Evolutionary conservation across 2,329 filamentous ascomycete species (phyloP), one percentile per base, ranked within the genome.

Genomic region (Colletotrichum somersetense): DNA sequence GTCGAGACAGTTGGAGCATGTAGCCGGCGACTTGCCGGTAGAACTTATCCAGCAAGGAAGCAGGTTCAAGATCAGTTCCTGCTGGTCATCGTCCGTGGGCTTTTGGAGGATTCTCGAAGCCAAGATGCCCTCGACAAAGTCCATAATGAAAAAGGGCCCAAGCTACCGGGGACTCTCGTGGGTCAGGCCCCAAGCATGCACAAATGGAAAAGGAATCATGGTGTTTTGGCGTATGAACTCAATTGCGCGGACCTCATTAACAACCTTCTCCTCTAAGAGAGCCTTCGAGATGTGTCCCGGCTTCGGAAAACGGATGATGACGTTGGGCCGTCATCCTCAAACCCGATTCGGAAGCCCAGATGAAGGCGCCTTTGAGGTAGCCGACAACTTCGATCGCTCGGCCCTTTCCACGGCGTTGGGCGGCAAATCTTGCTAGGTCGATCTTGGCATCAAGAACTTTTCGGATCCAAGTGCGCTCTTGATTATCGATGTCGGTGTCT

Each of bases 191-290:
- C 53, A 56, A 5, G 30, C 53, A 5, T 38, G 53, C 53, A 67
- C 35, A 65, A 73, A 73, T 64, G 78, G 77, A 73, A 77, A 79
- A 80, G 81, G 75, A 80, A 79, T 78, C 77, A 18, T 56, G 14
- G 53, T 56, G 30, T 35, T 35, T 6, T 56, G 30, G 30, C 30
- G 53, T 35, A 56, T 11, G 16, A 11, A 56, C 18, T n/a, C 30
- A 14, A 56, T 56, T 18, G 53, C 18, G 18, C 7, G 16, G 2
- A 56, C 53, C 0, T 56, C 53, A 10, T 56, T 56, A 2, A 35
- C 53, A 20, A 35, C 6, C 16, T 38, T 35, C 30, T 35, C 53
- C 7, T 56, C 53, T 18, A 35, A 14, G 16, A n/a, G n/a, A 12
- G 3, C 30, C 30, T 16, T 38, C 30, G 30, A 38, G 30, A 56